Base-by-base conservation (phyloP, 306 rosid genomes). In the Ormosia semicastrata region DNA sequence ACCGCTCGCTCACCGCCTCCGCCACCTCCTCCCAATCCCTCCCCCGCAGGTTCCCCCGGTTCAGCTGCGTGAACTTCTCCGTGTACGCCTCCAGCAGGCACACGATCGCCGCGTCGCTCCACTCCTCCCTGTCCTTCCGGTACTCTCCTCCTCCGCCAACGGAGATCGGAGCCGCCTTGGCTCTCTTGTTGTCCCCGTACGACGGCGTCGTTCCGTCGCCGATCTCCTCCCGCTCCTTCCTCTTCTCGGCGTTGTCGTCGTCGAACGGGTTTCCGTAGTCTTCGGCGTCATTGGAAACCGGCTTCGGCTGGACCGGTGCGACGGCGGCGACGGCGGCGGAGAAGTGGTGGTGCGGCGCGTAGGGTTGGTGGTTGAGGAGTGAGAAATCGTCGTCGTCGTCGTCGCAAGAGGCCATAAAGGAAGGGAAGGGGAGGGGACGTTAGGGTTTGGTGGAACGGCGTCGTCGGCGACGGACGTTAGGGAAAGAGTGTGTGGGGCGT, bases 1-100 rank as follows among this genome's bases (percentile, higher is more conserved):
- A 95, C 32, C 92, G 87, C 64, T 91, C 93, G 80, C 97, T 93
- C 79, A 95, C 97, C 33, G 82, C 78, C 58, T 88, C 87, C 47
- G 97, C 99, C 37, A 93, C 99, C 85, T 95, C 99, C 85, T 93
- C 99, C 98, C 98, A 95, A 62, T 93, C 98, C 46, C 98, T 86
- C 64, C 98, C 99, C 12, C 99, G 84, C 79, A 95, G 90, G 74
- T 95, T 93, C 53, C 99, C 98, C 12, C 98, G 87, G 73, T 95
- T 92, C 91, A 95, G 84, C 89, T 92, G 98, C 63, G 90, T 89
- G 77, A 93, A 93, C 88, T 95, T 95, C 60, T 95, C 99, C n/a
- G 92, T 86, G 78, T 95, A 95, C 63, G 97, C 97, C 13, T 92
- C 98, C 2, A 95, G 90, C 6, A 93, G 91, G 65, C 96, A 95